Evolutionary conservation across 306 rosid species (phyloP), one percentile per base, ranked within the genome.

Genomic region (Quercus alba): DNA sequence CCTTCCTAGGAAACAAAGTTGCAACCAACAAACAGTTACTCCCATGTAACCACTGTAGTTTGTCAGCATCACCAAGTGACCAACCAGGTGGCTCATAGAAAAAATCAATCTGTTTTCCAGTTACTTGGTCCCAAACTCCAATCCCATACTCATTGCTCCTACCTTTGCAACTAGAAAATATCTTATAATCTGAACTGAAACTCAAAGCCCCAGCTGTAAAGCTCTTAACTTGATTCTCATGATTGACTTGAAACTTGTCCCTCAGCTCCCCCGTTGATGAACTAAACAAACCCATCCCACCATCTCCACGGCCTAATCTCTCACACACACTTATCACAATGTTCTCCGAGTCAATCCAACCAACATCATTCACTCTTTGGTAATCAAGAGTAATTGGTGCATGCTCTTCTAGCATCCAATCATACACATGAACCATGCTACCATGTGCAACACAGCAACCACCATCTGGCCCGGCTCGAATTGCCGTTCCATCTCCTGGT

Each of bases 21-120:
- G 97, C 94, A 69, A 91, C 99, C 79, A 95, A 77, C 78, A 95
- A 82, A 80, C 98, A 91, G 67, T 90, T 90, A 5, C 85, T 84
- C 25, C 93, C 94, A 33, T 85, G 84, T 17, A 95, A 28, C 97
- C 98, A 93, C 61, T 95, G 99, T 31, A 95, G 92, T 70, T 88
- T 93, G 52, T 95, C 98, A 8, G 99, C 99, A 75, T 95, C 98
- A 23, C 99, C 98, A n/a, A 93, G 94, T 0, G 99, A 88, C 98
- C 99, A 91, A 17, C 91, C 93, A 2, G 77, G 56, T 3, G 97
- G 96, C 75, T 95, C 99, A n/a, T 91, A 93, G 83, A 90, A 90
- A 68, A 95, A 95, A 85, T 95, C 99, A 38, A 87, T 78, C 58
- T 91, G 96, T 77, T 88, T 88, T 4, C 98, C 99, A 3, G 94